A percentile compares a stretch with the other conserved stretches of the same genome.
Evolutionary conservation across 208 protist species (phyloP).

Genomic region (Trypanosoma scelopori): DNA sequence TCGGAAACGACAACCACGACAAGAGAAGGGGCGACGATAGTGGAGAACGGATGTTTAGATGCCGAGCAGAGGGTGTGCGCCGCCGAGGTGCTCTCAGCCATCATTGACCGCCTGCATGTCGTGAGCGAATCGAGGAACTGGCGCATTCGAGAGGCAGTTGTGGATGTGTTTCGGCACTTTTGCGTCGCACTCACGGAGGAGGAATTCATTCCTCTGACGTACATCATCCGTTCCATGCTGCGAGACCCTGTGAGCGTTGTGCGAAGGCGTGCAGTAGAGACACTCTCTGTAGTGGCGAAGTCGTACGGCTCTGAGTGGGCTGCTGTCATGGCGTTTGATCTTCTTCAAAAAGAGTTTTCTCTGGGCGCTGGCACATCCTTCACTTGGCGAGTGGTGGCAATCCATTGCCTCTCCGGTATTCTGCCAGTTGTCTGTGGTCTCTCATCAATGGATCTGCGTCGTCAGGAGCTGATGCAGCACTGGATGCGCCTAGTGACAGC

Average conservation of each 20-base stretch:
- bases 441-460: constrained; percentile 38
- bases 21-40: too few species aligned
- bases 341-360: constrained; percentile 57
- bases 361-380: constrained; percentile 29
- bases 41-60: background rate
- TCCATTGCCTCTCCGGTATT: constrained; percentile 57
- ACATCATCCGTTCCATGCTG: constrained; percentile 49
- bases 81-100: constrained; percentile 27
- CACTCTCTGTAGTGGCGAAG: constrained; percentile 44
- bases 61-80: constrained; percentile 15
- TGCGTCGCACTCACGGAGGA: constrained; percentile 36
- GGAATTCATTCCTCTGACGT: constrained; percentile 50
- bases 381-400: constrained; percentile 53
- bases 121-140: constrained; percentile 72
- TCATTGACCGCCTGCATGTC: constrained; percentile 40
- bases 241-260: constrained; percentile 71
- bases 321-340: constrained; percentile 46
- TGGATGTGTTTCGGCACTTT: constrained; percentile 51
- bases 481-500: constrained; percentile 46
- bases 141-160: constrained; percentile 63
- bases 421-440: constrained; percentile 54
- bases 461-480: constrained; percentile 44
- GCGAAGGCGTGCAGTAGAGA: constrained; percentile 45
- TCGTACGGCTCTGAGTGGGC: constrained; percentile 66
- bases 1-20: too few species aligned